Evolutionary conservation across 2,329 filamentous ascomycete genomes (phyloP), one percentile per base, ranked within the genome.

Genomic region (Pochonia chlamydosporia): DNA sequence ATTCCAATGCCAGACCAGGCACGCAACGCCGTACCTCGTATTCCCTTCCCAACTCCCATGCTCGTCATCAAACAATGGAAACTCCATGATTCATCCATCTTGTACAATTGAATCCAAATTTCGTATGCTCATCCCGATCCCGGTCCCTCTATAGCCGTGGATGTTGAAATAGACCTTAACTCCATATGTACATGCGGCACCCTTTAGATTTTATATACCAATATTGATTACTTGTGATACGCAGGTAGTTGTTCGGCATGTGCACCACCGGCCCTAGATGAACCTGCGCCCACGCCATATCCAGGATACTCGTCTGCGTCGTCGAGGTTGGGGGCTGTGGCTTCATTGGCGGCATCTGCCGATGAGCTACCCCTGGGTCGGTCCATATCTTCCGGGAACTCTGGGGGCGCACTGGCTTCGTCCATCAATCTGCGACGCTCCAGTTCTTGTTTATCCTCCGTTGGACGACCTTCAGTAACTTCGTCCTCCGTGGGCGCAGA

Each of bases 381-480:
- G 57, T 74, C 70, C 49, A 71, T 72, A 52, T 82, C 78, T 5
- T 75, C 72, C 0, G 76, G 76, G 39, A 81, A 76, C 10, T 76
- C 72, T 3, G 75, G 76, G 4, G 84, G 84, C 8, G 79, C 78
- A 61, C 83, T 86, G 7, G 79, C 79, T 57, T 85, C 76, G 44
- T 74, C 69, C 50, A 86, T 69, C n/a, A 88, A 63, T 31, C 83
- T 72, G 47, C 71, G 76, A 18, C 82, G 74, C 61, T 91, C 86
- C 6, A 89, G 69, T 61, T 95, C 89, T 56, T 84, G 82, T 63
- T 95, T 93, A 63, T 95, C 91, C 47, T 93, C 87, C 13, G 44
- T 49, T 5, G 43, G 30, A 11, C 55, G 54, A 21, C 48, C 55
- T 9, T 47, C 54, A 20, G 48, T 59, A 4, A 79, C 44, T 7